Evolutionary conservation across 2,329 filamentous ascomycete species (phyloP), one percentile per base, ranked within the genome.

Genomic region (Chaetomiaceae sp.): DNA sequence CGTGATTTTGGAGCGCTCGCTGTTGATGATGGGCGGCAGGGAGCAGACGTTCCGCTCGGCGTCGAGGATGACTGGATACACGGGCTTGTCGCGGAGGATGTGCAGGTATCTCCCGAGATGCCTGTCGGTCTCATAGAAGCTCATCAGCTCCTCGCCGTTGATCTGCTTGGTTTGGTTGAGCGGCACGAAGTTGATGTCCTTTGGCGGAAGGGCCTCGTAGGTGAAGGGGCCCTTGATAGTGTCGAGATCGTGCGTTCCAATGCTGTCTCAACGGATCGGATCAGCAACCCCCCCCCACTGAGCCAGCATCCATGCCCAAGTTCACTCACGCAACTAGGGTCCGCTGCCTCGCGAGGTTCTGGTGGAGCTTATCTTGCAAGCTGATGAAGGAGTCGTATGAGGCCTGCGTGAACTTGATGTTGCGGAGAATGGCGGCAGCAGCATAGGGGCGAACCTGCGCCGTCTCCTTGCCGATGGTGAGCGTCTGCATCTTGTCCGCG

Each of bases 371-470:
- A 71, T 98, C 94, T 72, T 98, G 93, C 38, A 98, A 78, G 47
- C 84, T 80, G 64, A 98, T 98, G 85, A 98, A 98, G 62, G 89
- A 96, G 58, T 95, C 88, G 67, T 98, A 98, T 56, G 86, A 79
- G 57, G 84, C 87, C 71, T 93, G 78, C 58, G 87, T 90, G 75
- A 98, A 97, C 61, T 83, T 88, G 73, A 98, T 78, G 64, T 89
- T 87, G 56, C 93, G 83, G 53, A 98, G 73, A 55, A 98, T 86
- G 38, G 91, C 89, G 51, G 86, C 89, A 14, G 91, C 88, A 54
- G 95, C 86, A 56, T 93, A 87, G 33, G 90, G 91, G 40, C 93
- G 81, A 58, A 98, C 83, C 66, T 83, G 78, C 47, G 75, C 75
- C 26, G 89, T 95, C 45, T 78, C 76, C 62, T 87, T 76, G 59